Evolutionary conservation across 2,329 filamentous ascomycete genomes (phyloP).

Genomic region (Fusarium multiceps): DNA sequence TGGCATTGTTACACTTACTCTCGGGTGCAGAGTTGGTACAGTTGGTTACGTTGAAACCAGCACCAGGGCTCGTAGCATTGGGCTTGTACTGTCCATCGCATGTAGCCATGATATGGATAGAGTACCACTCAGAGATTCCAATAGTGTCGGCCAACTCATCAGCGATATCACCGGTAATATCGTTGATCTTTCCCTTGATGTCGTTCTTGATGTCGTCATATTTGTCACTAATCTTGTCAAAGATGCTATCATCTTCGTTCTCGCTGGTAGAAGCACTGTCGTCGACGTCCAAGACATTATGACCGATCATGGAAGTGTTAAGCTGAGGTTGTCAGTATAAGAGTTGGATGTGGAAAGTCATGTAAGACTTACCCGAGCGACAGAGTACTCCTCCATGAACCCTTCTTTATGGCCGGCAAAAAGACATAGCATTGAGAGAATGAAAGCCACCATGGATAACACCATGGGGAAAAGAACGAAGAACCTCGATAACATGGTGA

Average conservation of each 20-base stretch:
- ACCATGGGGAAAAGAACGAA: conserved; percentile 52
- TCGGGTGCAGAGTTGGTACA: conserved; percentile 56
- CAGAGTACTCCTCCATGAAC: conserved; percentile 58
- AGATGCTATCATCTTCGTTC: conserved; percentile 43
- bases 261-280: conserved; percentile 42
- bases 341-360: too few relatives aligned
- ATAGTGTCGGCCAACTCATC: conserved; percentile 56
- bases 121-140: conserved; percentile 64
- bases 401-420: conserved; percentile 56
- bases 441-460: conserved; percentile 53
- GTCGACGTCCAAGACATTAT: conserved; percentile 47
- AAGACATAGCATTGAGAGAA: conserved; percentile 54
- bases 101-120: conserved; percentile 60
- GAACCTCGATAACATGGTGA: conserved; percentile 45
- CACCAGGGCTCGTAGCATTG: conserved; percentile 53
- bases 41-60: conserved; percentile 57
- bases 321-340: conserved; percentile 44
- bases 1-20: conserved; percentile 47
- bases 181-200: conserved; percentile 53
- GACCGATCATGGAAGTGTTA: conserved; percentile 55
- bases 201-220: conserved; percentile 49
- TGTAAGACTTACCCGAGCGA: conserved; percentile 51
- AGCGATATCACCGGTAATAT: conserved; percentile 54
- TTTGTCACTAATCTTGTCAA: conserved; percentile 48
- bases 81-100: conserved; percentile 61